Base-by-base conservation (phyloP, 1,284 basidiomycete species). In the Pterulicium gracile region DNA sequence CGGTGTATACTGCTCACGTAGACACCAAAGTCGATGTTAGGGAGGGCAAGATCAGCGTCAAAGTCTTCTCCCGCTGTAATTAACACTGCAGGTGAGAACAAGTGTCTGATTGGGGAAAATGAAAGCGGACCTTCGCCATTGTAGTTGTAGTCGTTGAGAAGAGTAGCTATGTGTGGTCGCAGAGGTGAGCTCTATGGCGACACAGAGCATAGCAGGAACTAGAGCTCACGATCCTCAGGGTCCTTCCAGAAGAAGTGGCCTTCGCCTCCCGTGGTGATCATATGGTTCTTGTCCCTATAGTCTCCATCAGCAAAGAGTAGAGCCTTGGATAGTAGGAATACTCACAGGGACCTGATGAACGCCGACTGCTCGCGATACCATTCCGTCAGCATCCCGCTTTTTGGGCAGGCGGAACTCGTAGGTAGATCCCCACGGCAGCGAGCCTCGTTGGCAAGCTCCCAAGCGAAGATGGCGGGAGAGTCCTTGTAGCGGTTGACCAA, bases 391-490 rank as follows among this genome's bases (percentile, higher is more conserved):
- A 69, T 65, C 22, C 68, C 64, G 1, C 68, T 67, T 14, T 68
- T 69, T 20, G 75, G 64, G 54, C 74, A 78, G 24, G 57, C 56
- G 0, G 74, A 65, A 7, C 73, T 69, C 7, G 64, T 56, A 7
- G 65, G 64, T 21, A 71, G 60, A 43, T 78, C 75, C n/a, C 74
- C 70, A 7, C 67, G 54, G 55, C 75, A 78, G 4, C 75, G 67
- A 0, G 75, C 73, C 55, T 78, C 76, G 49, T 78, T 78, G 62
- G 73, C 68, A 32, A 78, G 63, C 54, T 79, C 74, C 75, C 74
- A 77, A 0, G 75, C 74, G 51, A 77, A 77, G 22, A 79, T 68
- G 41, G 68, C 65, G 0, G 68, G 60, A 1, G 72, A 75, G 43
- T 62, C 54, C 55, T 73, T 77, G 62, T 78, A 79, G 47, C 75